Conservation (phyloP, 2,329 filamentous ascomycete species). For the Fusarium avenaceum region DNA sequence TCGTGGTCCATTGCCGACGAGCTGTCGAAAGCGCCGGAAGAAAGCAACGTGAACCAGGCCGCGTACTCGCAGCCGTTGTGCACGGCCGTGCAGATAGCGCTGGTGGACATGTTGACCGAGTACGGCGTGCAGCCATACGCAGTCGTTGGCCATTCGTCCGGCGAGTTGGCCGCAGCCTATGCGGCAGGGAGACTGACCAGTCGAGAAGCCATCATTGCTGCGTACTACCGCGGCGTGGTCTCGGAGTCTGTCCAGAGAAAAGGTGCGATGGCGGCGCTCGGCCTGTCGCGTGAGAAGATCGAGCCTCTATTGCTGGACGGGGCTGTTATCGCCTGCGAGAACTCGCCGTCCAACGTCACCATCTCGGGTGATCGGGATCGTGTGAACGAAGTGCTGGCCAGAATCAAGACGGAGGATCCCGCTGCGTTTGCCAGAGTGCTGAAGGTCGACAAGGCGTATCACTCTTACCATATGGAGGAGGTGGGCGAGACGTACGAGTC, state of each 20-base stretch:
- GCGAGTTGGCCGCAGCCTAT: slow-evolving; percentile 62
- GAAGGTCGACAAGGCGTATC: slow-evolving; percentile 58
- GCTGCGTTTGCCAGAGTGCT: slow-evolving; percentile 52
- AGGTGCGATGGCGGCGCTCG: slow-evolving; percentile 58
- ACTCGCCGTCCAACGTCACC: slow-evolving; percentile 55
- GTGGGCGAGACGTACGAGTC: slow-evolving; percentile 47
- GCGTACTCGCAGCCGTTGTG: slow-evolving; percentile 56
- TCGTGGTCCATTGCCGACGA: slow-evolving; percentile 46
- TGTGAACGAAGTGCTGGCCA: slow-evolving; percentile 47
- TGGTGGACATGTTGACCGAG: slow-evolving; percentile 57
- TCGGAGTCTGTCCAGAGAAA: slow-evolving; percentile 7
- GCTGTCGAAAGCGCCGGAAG: slow-evolving; percentile 28
- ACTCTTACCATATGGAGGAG: slow-evolving; percentile 56
- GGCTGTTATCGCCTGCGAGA: slow-evolving; percentile 55
- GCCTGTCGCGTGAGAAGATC: slow-evolving; percentile 50
- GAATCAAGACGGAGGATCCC: slow-evolving; percentile 48
- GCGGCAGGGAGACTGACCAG: slow-evolving; percentile 55
- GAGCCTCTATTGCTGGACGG: slow-evolving; percentile 40
- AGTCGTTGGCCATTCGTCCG: slow-evolving; percentile 60
- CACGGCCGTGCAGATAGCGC: slow-evolving; percentile 60
- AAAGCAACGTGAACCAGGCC: slow-evolving; percentile 49
- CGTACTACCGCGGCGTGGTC: slow-evolving; percentile 57
- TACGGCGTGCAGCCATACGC: slow-evolving; percentile 53
- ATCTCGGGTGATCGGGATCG: slow-evolving; percentile 51
- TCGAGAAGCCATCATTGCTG: slow-evolving; percentile 56